These are phyloP conservation scores for Hericium alpestre DNA, from an alignment of 768 basidiomycete genomes.

Conservation along the genomic window DNA sequence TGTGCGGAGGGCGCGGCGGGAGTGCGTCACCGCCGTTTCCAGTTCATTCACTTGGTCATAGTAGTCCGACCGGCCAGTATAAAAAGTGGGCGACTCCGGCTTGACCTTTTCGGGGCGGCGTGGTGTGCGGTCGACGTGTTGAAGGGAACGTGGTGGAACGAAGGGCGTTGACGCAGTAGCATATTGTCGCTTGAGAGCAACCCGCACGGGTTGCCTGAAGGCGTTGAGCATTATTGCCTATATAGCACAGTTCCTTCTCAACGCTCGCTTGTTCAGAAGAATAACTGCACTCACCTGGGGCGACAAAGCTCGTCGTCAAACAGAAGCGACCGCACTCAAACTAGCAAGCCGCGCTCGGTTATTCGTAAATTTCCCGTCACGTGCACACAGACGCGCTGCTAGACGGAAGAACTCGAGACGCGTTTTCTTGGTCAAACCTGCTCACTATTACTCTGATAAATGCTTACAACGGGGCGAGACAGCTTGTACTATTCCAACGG, in stretches of 20 bases:
- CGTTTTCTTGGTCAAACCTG: not conserved
- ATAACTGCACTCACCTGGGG: not conserved
- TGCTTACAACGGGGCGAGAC: too few species aligned
- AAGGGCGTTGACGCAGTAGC: constrained; percentile 17
- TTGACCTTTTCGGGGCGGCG: constrained; percentile 13
- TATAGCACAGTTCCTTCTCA: not conserved
- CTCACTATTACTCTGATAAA: too few species aligned
- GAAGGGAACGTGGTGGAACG: constrained; percentile 21
- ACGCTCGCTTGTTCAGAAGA: not conserved
- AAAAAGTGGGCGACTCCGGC: constrained; percentile 72
- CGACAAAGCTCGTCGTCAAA: not conserved
- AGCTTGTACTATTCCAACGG: too few species aligned
- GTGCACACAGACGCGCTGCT: not conserved
- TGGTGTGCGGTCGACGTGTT: constrained; percentile 7
- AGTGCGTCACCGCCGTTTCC: constrained; percentile 47
- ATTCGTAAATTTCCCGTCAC: not conserved
- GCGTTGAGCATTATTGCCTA: not conserved
- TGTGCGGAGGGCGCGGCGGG: constrained; percentile 48
- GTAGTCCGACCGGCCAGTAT: constrained; percentile 68
- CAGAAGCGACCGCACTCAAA: not conserved
- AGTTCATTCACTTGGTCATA: constrained; percentile 63
- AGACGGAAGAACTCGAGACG: not conserved
- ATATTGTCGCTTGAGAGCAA: constrained; percentile 6
- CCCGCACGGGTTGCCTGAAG: not conserved
- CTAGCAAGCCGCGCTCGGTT: not conserved